Evolutionary conservation across 495 filamentous ascomycete species (phyloP), one percentile per base, ranked within the genome.

Genomic region (Tricharina praecox): DNA sequence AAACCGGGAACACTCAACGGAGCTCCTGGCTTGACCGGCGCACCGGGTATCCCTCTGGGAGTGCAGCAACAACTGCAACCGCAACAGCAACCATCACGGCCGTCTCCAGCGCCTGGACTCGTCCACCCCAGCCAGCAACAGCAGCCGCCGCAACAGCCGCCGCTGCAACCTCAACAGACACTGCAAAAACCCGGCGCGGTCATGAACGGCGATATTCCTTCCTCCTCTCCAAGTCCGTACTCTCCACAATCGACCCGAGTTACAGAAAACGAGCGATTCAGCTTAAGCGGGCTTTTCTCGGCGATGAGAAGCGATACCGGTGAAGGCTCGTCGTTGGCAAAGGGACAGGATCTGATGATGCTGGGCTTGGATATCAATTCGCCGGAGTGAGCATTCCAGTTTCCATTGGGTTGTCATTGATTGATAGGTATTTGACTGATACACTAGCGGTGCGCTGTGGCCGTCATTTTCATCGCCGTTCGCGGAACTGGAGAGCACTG

Each of bases 351-450:
- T 56, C 61, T 84, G 45, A 81, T 74, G 60, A 72, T 72, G 13
- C 62, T 84, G 37, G 79, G 79, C 18, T 64, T 83, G 36, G 78
- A 84, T 60, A 62, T 84, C 49, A 81, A 78, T 53, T 75, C 76
- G 46, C 71, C 74, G 23, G 78, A 81, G 77, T 79, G 69, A 43
- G 40, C 40, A 24, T 25, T 13, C 45, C 40, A 23, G 21, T 36
- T 16, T 21, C n/a, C 24, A 19, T 39, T 48, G 7, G 30, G 3
- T 39, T 16, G n/a, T n/a, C 24, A 19, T 39, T 48, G 7, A 28
- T 2, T 39, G 11, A 4, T 26, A 11, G 33, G 30, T 23, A 7
- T 25, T 48, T 54, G 25, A 46, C 16, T 50, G 51, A 49, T 51
- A 49, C 42, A 33, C 21, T 50, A 59, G 54, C 45, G 53, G 48